These are phyloP conservation scores for Ganoderma leucocontextum DNA, from an alignment of 1,284 basidiomycete species.

Conservation along the genomic window DNA sequence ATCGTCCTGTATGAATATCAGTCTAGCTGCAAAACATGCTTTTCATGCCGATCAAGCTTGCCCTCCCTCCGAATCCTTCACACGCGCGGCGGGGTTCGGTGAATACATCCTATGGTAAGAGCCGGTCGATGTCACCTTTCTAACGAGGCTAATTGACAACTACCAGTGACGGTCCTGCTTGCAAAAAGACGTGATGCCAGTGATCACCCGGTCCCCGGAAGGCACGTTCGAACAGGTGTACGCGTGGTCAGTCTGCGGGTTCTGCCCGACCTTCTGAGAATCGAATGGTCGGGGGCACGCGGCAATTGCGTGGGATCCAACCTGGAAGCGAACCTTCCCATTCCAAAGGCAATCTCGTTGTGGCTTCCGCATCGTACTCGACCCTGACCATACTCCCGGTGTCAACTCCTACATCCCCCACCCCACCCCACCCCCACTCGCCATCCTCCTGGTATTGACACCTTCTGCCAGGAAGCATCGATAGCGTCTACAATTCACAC, in stretches of 20 bases:
- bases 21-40: slow-evolving; percentile 11
- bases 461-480: background rate
- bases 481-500: background rate
- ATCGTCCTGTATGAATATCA: slow-evolving; percentile 25
- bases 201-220: background rate
- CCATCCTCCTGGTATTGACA: slow-evolving; percentile 5
- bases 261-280: background rate
- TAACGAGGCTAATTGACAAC: background rate
- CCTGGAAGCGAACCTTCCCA: slow-evolving; percentile 7
- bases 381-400: background rate
- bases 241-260: background rate
- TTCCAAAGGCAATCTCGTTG: slow-evolving; percentile 5
- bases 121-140: background rate
- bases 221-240: background rate
- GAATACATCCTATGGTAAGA: background rate
- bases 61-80: background rate
- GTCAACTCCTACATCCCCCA: background rate
- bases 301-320: slow-evolving; percentile 8
- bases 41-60: background rate
- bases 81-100: background rate
- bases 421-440: background rate
- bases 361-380: background rate
- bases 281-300: slow-evolving; percentile 10
- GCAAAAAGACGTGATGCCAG: background rate
- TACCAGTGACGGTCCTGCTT: background rate